Percentiles rank a stretch among this genome's conserved stretches.
These are phyloP conservation scores for Pseudomassariella vexata DNA, from an alignment of 2,329 filamentous ascomycete species.

Conservation along the genomic window DNA sequence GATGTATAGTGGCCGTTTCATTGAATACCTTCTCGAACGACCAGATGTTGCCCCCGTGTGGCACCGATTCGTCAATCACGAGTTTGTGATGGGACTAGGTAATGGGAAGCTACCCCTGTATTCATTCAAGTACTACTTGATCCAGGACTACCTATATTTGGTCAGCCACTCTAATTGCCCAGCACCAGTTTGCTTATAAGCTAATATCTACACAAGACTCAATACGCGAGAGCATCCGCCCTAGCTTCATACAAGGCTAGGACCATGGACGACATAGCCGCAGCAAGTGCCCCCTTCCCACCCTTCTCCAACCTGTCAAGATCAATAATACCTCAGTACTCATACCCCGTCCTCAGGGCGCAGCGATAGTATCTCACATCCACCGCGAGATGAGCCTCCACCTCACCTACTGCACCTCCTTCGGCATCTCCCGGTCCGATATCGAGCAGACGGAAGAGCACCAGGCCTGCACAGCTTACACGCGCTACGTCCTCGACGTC, in stretches of 20 bases:
- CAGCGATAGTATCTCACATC: constrained; percentile 70
- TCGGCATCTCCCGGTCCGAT: constrained; percentile 68
- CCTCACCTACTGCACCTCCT: constrained; percentile 73
- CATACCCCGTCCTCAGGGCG: constrained; percentile 37
- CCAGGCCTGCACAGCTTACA: constrained; percentile 63
- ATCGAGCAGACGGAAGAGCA: constrained; percentile 71
- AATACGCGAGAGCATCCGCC: constrained; percentile 83
- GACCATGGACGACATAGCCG: constrained; percentile 64
- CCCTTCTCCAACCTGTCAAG: neutral
- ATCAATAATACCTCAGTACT: neutral
- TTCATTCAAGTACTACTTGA: constrained; percentile 81
- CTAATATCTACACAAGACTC: too few relatives aligned
- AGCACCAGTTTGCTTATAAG: too few relatives aligned
- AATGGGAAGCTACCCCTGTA: constrained; percentile 67
- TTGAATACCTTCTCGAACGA: constrained; percentile 75
- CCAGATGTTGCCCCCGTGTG: constrained; percentile 70
- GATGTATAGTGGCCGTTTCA: constrained; percentile 59
- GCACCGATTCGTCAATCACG: constrained; percentile 72
- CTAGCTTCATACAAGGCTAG: constrained; percentile 81
- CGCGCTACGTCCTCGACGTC: constrained; percentile 79
- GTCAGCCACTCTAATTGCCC: too few relatives aligned
- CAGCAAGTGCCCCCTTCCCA: constrained; percentile 39
- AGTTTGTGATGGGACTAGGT: constrained; percentile 74
- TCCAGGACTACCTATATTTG: constrained; percentile 89
- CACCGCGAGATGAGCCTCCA: constrained; percentile 77